These are phyloP conservation scores for Hyaloperonospora brassicae DNA, from an alignment of 352 stramenopile species.

Conservation along the genomic window DNA sequence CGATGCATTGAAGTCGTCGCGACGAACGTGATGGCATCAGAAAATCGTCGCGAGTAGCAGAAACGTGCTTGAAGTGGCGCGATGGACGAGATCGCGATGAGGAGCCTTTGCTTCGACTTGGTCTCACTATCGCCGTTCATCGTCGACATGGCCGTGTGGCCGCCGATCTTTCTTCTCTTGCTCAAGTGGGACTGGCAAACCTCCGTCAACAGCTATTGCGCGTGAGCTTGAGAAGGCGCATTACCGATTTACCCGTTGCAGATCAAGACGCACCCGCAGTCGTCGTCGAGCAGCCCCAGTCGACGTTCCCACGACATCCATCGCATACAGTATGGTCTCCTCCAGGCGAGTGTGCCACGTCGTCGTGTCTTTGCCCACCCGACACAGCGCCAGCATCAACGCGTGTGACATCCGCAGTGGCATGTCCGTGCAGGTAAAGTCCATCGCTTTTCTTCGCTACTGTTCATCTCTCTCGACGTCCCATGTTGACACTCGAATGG, in stretches of 20 bases:
- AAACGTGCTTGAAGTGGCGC: slow-evolving; percentile 10
- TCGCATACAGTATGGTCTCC: slow-evolving; percentile 24
- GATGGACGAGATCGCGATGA: slow-evolving; percentile 18
- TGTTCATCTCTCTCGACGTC: too few species aligned
- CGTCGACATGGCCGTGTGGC: too few species aligned
- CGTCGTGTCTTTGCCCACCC: neutral
- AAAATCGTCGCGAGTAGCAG: slow-evolving; percentile 7
- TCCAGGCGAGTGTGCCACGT: slow-evolving; percentile 28
- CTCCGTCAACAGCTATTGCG: too few species aligned
- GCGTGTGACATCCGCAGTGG: slow-evolving; percentile 67
- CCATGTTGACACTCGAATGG: slow-evolving; percentile 3
- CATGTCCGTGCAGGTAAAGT: slow-evolving; percentile 70
- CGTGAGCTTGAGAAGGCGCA: too few species aligned
- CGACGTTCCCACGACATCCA: neutral
- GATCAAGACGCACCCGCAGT: slow-evolving; percentile 4
- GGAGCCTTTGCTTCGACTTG: too few species aligned
- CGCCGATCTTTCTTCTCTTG: too few species aligned
- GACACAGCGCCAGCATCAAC: slow-evolving; percentile 24
- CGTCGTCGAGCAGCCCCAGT: slow-evolving; percentile 9
- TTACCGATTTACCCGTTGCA: too few species aligned
- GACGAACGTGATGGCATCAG: too few species aligned
- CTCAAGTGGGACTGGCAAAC: too few species aligned
- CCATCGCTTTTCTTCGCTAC: neutral
- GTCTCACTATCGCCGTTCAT: too few species aligned
- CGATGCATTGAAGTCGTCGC: slow-evolving; percentile 4